Conservation (phyloP, 805 yeast genomes). For the Yamadazyma phyllophila region DNA sequence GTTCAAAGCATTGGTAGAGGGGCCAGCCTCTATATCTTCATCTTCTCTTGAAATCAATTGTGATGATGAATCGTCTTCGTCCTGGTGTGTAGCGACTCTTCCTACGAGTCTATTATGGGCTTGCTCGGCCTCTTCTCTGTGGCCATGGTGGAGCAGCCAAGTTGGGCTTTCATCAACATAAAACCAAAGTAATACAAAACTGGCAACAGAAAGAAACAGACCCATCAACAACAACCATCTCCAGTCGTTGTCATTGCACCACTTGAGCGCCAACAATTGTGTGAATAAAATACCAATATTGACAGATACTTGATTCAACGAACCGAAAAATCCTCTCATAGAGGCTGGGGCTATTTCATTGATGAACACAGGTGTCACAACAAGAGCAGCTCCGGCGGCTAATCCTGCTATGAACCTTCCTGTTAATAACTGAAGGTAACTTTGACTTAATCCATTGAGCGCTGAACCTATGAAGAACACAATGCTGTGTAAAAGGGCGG, state of each 20-base stretch:
- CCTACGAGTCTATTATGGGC: slow-evolving; percentile 39
- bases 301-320: slow-evolving; percentile 84
- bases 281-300: slow-evolving; percentile 82
- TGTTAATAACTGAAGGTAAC: slow-evolving; percentile 42
- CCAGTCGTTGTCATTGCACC: slow-evolving; percentile 72
- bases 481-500: slow-evolving; percentile 50
- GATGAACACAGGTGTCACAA: slow-evolving; percentile 77
- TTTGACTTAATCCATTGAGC: slow-evolving; percentile 51
- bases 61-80: neutral
- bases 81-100: slow-evolving; percentile 21
- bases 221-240: slow-evolving; percentile 67
- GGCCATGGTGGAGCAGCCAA: slow-evolving; percentile 64
- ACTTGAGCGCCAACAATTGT: slow-evolving; percentile 67
- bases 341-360: slow-evolving; percentile 74
- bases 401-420: slow-evolving; percentile 82
- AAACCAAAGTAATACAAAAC: slow-evolving; percentile 39
- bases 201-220: slow-evolving; percentile 48
- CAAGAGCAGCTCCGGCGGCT: slow-evolving; percentile 86
- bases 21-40: slow-evolving; percentile 7
- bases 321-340: slow-evolving; percentile 75
- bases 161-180: slow-evolving; percentile 75
- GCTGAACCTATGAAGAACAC: slow-evolving; percentile 62
- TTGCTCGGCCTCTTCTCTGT: slow-evolving; percentile 38
- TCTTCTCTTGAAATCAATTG: slow-evolving; percentile 3
- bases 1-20: slow-evolving; percentile 1